Percentiles rank a stretch among this genome's conserved stretches.
Conservation (phyloP, 1,284 basidiomycete genomes). For the Leccinum huronense region DNA sequence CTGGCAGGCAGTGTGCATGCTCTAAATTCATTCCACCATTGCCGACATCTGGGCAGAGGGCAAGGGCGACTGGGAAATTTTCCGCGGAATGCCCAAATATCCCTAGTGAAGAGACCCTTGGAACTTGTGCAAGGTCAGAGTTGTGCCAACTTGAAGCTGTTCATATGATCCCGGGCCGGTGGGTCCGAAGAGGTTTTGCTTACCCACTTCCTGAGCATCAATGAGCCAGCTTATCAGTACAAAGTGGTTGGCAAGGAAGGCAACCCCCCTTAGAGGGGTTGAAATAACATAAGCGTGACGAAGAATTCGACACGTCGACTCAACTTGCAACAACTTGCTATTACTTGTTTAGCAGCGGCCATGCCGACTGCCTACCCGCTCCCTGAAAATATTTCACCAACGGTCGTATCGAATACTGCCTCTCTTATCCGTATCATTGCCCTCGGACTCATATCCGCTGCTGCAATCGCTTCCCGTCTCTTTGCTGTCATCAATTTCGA, state of each 20-base stretch:
- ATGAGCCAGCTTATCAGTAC: background rate
- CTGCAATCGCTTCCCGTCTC: constrained; percentile 92
- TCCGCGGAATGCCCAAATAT: background rate
- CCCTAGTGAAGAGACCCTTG: background rate
- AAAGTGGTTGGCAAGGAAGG: no score
- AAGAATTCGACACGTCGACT: constrained; percentile 17
- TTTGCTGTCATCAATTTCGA: constrained; percentile 99
- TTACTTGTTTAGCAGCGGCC: constrained; percentile 31
- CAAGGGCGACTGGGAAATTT: background rate
- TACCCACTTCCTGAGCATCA: background rate
- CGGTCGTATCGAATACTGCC: constrained; percentile 76
- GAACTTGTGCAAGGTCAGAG: background rate
- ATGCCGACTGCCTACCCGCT: constrained; percentile 69
- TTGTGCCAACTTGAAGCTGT: background rate
- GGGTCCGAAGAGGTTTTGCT: background rate
- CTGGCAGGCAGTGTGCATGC: background rate
- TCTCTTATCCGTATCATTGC: constrained; percentile 86
- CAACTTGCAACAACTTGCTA: background rate
- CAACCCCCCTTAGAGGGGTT: constrained; percentile 15
- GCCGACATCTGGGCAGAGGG: background rate
- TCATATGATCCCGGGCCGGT: background rate
- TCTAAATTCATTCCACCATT: background rate
- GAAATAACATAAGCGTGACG: constrained; percentile 3
- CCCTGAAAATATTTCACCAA: constrained; percentile 64
- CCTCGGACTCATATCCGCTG: constrained; percentile 84